Conservation (phyloP, 2,329 filamentous ascomycete genomes). For the Karstenula rhodostoma region DNA sequence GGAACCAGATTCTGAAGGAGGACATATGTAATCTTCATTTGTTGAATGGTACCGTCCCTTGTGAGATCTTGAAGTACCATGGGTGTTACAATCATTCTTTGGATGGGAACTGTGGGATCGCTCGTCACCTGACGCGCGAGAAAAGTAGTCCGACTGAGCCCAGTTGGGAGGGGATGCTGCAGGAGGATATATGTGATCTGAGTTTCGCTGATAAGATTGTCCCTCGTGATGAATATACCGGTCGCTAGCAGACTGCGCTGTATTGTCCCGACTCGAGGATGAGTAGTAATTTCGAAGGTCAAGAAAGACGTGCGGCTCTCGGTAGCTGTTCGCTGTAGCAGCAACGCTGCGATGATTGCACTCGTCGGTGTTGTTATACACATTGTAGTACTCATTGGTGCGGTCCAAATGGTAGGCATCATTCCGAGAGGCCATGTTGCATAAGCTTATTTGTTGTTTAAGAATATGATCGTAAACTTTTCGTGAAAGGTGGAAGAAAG, state of each 20-base stretch:
- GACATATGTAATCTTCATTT: neutral
- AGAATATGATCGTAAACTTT: neutral
- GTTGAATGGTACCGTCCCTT: neutral
- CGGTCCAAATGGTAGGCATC: neutral
- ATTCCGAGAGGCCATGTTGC: neutral
- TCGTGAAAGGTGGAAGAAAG: neutral
- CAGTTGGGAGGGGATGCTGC: neutral
- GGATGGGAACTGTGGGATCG: too few species aligned
- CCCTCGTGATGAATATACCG: neutral
- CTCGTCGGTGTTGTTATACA: neutral
- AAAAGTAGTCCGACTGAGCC: neutral
- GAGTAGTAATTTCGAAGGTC: neutral
- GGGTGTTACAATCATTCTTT: too few species aligned
- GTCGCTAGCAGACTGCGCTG: too few species aligned
- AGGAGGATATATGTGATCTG: neutral
- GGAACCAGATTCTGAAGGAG: neutral
- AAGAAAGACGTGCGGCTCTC: conserved; percentile 2
- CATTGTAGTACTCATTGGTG: neutral
- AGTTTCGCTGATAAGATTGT: neutral
- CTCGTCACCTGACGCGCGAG: too few species aligned
- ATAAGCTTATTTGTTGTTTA: neutral
- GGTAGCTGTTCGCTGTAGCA: neutral
- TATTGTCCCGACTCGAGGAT: neutral
- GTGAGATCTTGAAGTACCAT: neutral
- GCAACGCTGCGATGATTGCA: neutral